Base-by-base conservation (phyloP, 768 basidiomycete species). In the Mycena metata region DNA sequence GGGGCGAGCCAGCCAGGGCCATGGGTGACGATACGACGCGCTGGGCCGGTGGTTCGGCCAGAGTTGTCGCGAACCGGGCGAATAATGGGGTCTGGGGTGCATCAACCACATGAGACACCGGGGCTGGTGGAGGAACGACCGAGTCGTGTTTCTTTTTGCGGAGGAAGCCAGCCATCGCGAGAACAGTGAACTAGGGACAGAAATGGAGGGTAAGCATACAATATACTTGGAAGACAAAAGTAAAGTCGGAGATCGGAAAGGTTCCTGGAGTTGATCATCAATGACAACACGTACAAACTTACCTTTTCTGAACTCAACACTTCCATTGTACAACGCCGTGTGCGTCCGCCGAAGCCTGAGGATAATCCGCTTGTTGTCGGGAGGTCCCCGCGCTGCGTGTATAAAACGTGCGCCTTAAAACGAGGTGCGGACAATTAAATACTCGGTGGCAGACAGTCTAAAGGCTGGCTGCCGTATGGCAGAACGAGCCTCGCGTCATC, bases 1-100 rank as follows among this genome's bases (percentile, higher is more conserved):
- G 67, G 24, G 66, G 49, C 15, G 33, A 30, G 12, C 52, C 47
- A 35, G 57, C 64, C 42, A 72, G 70, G 9, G 60, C 30, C 70
- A 72, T 69, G 21, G 70, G 70, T 24, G 64, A 66, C 19, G 67
- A 68, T 1, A 72, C 70, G 58, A 69, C 60, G 66, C 70, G 70
- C 66, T 64, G 66, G 58, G 56, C 13, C 2, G 59, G 23, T 11
- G 43, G 19, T 15, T 60, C 41, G 16, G 17, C 60, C 17, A 35
- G 13, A 5, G 47, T 59, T 5, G 67, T 66, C 23, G 70, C 67
- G 35, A 69, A 72, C n/a, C 70, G 70, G 47, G 70, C 60, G 55
- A 65, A 72, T 47, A 72, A 58, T n/a, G 70, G 70, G 2, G 70
- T 30, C 1, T 61, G 42, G 6, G 61, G 50, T 11, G 43, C 43